Base-by-base conservation (phyloP, 2,329 filamentous ascomycete genomes). In the Stagonosporopsis cucurbitacearum region DNA sequence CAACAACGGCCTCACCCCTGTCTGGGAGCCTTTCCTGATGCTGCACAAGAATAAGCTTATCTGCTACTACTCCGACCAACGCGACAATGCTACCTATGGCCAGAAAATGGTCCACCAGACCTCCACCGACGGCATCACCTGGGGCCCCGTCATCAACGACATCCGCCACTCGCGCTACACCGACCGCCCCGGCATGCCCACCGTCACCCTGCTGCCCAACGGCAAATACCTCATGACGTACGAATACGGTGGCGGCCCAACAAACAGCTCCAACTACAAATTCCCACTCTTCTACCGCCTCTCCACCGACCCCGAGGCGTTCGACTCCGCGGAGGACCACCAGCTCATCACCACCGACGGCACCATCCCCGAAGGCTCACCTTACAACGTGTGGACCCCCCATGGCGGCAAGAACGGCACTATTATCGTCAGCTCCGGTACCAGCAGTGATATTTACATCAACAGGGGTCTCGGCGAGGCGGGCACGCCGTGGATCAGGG, bases 1-100 rank as follows among this genome's bases (percentile, higher is more conserved):
- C 3, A 81, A 84, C 66, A 89, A 91, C 65, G 88, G 86, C 1
- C 71, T 86, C 33, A 88, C 86, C 0, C 86, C 88, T 0, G 85
- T 91, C 19, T 91, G 88, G 88, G 89, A 91, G 71, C 88, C 88
- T 0, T 90, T 88, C 71, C 74, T 91, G 37, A 81, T 82, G 69
- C 77, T 81, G 40, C 81, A 86, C 69, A 75, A 88, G 52, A 80
- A 83, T 49, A 78, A 84, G 47, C 75, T 91, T 17, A 81, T 90
- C 32, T 78, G 82, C 64, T 91, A 89, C 78, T 91, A 90, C 77
- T 86, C 87, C 1, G 88, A 91, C 71, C 88, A 91, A 69, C 82
- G 88, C 32, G 86, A 86, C 59, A 81, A 86, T 59, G 57, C 69
- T 1, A 77, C 77, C 1, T 79, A 90, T 66, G 88, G 88, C 17